Base-by-base conservation (phyloP, 495 filamentous ascomycete genomes). In the Cercophora samala region DNA sequence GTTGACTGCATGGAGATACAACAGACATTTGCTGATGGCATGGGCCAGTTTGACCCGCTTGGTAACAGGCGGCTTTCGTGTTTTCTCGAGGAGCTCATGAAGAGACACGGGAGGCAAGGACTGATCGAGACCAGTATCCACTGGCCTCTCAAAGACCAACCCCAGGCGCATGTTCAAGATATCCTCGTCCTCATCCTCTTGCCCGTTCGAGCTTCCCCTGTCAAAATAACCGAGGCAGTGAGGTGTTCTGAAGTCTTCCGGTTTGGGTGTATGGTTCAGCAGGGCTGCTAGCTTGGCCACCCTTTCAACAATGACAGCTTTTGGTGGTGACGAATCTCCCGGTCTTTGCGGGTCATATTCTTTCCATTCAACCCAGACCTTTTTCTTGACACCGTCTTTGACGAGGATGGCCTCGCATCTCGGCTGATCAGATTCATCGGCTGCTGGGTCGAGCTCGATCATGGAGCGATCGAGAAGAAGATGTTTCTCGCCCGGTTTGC, bases 1-100 rank as follows among this genome's bases (percentile, higher is more conserved):
- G 64, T 86, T 83, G 8, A 87, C 83, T 0, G 81, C 78, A 60
- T 89, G 86, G 0, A 89, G 79, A 59, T 76, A 77, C 4, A 77
- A 70, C 11, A 79, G 66, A 21, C 76, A 79, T 69, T 76, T 76
- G 67, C 73, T 75, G 52, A 79, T 73, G 58, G 77, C 77, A 62
- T 76, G 76, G 8, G 77, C 77, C 23, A 79, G 75, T 66, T 71
- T 71, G 64, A 79, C 66, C 15, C 77, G 62, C 13, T 78, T 74
- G 2, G 77, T 78, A 29, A 79, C 72, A 6, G 74, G 67, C 1
- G 77, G 77, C 29, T 71, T 73, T 22, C 73, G 70, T 24, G 37
- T 37, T 0, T 58, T 66, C 17, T 72, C 53, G 46, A 79, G 71
- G 37, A 79, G 68, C 15, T 78, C 73, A 8, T 70, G 68, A 18